Evolutionary conservation across 345 rosid species (phyloP).

Genomic region (Ricinus communis): DNA sequence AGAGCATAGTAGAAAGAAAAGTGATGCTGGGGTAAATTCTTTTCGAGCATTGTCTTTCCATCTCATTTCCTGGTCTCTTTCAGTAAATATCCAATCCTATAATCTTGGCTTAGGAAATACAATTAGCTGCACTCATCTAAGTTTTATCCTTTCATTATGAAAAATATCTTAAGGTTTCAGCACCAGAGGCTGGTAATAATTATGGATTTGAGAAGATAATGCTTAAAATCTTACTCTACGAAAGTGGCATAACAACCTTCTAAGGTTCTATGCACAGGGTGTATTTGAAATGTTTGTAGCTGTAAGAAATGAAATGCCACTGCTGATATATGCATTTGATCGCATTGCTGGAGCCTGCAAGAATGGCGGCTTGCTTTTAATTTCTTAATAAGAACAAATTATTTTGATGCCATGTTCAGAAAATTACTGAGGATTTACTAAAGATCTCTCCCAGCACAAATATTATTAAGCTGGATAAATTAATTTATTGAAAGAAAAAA

Average conservation of each 20-base stretch:
- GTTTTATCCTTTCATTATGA: background rate
- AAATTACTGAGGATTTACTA: no score
- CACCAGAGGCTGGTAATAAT: background rate
- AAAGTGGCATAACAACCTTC: background rate
- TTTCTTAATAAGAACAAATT: background rate
- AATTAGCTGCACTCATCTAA: no score
- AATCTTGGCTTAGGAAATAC: background rate
- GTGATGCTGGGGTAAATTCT: slow-evolving; percentile 47
- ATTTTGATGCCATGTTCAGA: background rate
- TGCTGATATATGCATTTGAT: background rate
- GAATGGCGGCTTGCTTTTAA: background rate
- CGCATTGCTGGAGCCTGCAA: no score
- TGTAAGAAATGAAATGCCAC: background rate
- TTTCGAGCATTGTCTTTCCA: background rate
- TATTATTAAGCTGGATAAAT: background rate
- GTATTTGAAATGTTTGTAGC: background rate
- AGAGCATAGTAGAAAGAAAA: slow-evolving; percentile 37
- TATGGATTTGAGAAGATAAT: background rate
- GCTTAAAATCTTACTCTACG: background rate
- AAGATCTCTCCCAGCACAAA: background rate
- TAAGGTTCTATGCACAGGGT: background rate
- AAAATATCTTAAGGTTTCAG: background rate
- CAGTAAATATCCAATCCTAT: background rate
- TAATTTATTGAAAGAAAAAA: background rate
- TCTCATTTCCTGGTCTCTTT: slow-evolving; percentile 8